A percentile compares a stretch with the other conserved stretches of the same genome.
Evolutionary conservation across 805 yeast genomes (phyloP).

Genomic region (Deakozyma indianensis): DNA sequence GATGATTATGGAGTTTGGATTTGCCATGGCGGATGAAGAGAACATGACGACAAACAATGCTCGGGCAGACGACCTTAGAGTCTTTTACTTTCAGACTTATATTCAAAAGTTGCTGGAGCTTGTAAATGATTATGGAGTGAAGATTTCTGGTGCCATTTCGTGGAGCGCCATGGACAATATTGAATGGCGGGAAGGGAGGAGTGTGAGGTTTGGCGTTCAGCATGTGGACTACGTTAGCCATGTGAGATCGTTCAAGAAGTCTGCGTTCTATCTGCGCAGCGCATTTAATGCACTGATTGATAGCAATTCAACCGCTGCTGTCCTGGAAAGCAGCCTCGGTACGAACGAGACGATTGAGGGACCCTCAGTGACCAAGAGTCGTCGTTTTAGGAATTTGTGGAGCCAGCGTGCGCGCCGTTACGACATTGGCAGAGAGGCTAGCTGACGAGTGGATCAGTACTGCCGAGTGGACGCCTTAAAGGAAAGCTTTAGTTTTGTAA

Average conservation of each 20-base stretch:
- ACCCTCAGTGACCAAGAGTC: too few species aligned
- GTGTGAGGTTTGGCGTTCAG: conserved; percentile 11
- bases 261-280: conserved; percentile 11
- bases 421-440: too few species aligned
- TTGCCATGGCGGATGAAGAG: conserved; percentile 21
- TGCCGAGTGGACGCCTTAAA: too few species aligned
- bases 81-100: conserved; percentile 20
- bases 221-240: conserved; percentile 9
- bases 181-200: conserved; percentile 21
- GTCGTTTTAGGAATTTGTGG: too few species aligned
- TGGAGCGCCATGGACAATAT: conserved; percentile 24
- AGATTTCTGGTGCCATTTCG: conserved; percentile 20
- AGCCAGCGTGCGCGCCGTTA: too few species aligned
- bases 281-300: conserved; percentile 3
- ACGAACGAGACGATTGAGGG: too few species aligned
- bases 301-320: too few species aligned
- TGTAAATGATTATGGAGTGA: conserved; percentile 16
- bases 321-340: too few species aligned
- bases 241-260: conserved; percentile 10
- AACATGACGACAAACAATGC: conserved; percentile 17
- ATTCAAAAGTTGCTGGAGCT: conserved; percentile 17
- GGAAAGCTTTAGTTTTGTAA: too few species aligned
- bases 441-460: too few species aligned
- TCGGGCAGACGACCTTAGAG: conserved; percentile 18
- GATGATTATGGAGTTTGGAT: conserved; percentile 23